Evolutionary conservation across 805 yeast species (phyloP), one percentile per base, ranked within the genome.

Genomic region (Nakazawaea wickerhamii): DNA sequence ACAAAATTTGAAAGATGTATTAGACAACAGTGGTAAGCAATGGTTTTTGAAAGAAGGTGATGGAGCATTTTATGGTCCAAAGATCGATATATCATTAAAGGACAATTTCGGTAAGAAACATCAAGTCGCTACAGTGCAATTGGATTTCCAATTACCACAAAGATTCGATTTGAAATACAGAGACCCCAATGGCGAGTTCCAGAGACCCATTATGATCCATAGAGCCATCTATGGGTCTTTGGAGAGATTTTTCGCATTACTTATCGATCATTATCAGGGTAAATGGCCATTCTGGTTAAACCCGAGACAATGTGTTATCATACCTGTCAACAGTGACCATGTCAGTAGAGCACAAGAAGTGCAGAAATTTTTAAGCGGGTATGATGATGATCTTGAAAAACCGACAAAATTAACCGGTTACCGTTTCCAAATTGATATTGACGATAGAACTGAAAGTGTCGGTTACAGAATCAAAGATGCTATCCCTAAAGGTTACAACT

Each of bases 221-320:
- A 71, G 99, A 43, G 99, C 99, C 0, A 88, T 91, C 2, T 87
- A 88, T 58, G 99, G 99, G 0, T 89, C 97, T 0, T 70, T 93
- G 7, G 99, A 93, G 60, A 71, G 99, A 54, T 93, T 93, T 57
- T 65, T 93, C 64, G 96, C 98, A 1, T 75, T 93, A 46, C 67
- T 93, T 47, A 79, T 93, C 40, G 98, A 93, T 58, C 95, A 90
- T 50, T 87, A 80, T 59, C 76, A 77, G 44, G 99, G 98, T 0
- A 81, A 82, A 51, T 93, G 98, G 98, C 99, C 99, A 8, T 89
- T 93, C 58, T 93, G 99, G 99, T 57, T 93, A 34, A 87, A 83
- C 49, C 97, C 98, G 5, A 72, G 95, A 48, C 99, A 93, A 59
- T 93, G 91, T 0, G 70, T 84, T 30, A 70, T 93, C 2, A 70